phyloP scores from a whole-genome alignment of 176 grass and related monocot genomes.

The Metroxylon sagu region DNA sequence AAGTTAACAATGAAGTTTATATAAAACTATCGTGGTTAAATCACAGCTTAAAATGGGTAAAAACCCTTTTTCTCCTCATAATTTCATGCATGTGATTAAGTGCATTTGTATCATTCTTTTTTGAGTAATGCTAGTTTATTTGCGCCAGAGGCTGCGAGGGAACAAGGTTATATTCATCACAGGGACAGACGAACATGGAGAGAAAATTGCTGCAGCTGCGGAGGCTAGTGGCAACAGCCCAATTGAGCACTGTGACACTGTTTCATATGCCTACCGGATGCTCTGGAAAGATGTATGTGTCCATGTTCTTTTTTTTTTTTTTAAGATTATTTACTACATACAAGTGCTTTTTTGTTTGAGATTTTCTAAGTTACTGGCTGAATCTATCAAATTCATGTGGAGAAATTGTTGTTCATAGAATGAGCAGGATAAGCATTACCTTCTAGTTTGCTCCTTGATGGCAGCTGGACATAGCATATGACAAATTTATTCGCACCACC shows the following conservation, averaged over 20 bases:
- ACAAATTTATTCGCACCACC: constrained; percentile 90
- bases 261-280: constrained; percentile 60
- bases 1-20: too few relatives aligned
- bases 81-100: too few relatives aligned
- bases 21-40: too few relatives aligned
- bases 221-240: constrained; percentile 63
- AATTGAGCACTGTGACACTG: constrained; percentile 70
- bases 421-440: too few relatives aligned
- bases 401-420: too few relatives aligned
- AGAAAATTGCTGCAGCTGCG: constrained; percentile 82
- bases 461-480: constrained; percentile 77
- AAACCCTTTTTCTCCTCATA: too few relatives aligned
- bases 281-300: constrained; percentile 74
- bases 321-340: constrained; percentile 2
- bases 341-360: too few relatives aligned
- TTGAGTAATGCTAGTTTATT: constrained; percentile 16
- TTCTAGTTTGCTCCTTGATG: constrained; percentile 24
- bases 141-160: constrained; percentile 55
- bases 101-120: too few relatives aligned
- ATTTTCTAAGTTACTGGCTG: too few relatives aligned
- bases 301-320: constrained; percentile 7
- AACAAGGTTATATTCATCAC: constrained; percentile 91
- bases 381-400: too few relatives aligned
- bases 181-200: constrained; percentile 95
- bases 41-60: too few relatives aligned